Evolutionary conservation across 116 monocot genomes (phyloP), one percentile per base, ranked within the genome.

Genomic region (Dioscorea cayenensis): DNA sequence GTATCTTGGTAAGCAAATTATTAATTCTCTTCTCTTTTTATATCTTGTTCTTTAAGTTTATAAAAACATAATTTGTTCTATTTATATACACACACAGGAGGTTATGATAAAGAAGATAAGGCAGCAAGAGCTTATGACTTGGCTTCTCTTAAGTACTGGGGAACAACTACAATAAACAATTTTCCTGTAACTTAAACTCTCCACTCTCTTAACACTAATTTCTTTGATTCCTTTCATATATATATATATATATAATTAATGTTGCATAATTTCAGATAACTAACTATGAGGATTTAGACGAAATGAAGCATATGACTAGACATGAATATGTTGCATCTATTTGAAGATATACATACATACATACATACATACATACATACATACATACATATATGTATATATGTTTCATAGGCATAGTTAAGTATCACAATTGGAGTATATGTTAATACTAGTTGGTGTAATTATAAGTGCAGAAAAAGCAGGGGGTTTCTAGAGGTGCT

Each of bases 301-400:
- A 90, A 69, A 90, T 90, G 90, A 90, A 90, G 76, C 69, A 84
- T 68, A 86, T 84, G 84, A 90, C 86, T 0, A 86, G 90, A 72
- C 84, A 79, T 69, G 86, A 90, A 63, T 90, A 86, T 78, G 74
- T 90, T 78, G 90, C 90, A 63, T 90, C 86, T 64, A 74, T 90
- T 62, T 78, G 90, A 69, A 90, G 90, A 86, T 90, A 67, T 6
- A 17, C 4, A 5, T 63, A 22, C 9, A 8, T 23, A 63, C n/a
- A n/a, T n/a, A n/a, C n/a, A 67, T 6, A 17, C 4, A 5, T 63
- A 22, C 9, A 8, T 23, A 63, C n/a, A n/a, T 27, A 11, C 27
- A 12, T 63, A 23, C n/a, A 20, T 19, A 20, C 3, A 59, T 17
- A 59, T 17, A 21, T 17, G 18, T 19, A 59, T 16, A 59, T 16